These are phyloP conservation scores for Salix suchowensis DNA, from an alignment of 345 rosid species.

Conservation along the genomic window DNA sequence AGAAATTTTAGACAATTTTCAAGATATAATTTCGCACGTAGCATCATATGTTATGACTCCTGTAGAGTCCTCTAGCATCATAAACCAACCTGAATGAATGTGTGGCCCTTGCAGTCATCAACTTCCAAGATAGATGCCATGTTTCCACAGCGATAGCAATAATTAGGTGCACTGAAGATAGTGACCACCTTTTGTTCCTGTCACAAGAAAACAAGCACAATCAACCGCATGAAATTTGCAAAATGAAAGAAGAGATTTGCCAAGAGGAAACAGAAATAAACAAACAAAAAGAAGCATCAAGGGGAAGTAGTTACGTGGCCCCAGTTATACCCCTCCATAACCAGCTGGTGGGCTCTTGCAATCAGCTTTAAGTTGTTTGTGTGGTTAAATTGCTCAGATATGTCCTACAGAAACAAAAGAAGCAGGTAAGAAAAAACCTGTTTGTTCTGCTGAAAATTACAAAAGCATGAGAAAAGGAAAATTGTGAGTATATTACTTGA, in stretches of 20 bases:
- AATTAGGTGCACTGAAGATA: slow-evolving; percentile 93
- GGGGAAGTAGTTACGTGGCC: slow-evolving; percentile 63
- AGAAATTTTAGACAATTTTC: background rate
- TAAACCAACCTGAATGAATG: slow-evolving; percentile 78
- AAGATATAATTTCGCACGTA: background rate
- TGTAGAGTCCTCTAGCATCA: background rate
- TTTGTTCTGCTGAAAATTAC: background rate
- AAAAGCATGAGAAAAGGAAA: background rate
- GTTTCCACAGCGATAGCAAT: slow-evolving; percentile 97
- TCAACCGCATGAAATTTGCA: background rate
- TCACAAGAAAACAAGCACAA: slow-evolving; percentile 5
- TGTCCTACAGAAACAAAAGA: slow-evolving; percentile 50
- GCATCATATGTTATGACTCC: background rate
- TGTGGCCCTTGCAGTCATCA: slow-evolving; percentile 89
- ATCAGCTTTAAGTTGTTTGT: slow-evolving; percentile 83
- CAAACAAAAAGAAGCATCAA: background rate
- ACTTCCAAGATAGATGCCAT: slow-evolving; percentile 95
- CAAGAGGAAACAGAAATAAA: background rate
- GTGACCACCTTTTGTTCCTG: slow-evolving; percentile 98
- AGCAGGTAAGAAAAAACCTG: background rate
- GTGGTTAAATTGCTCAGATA: slow-evolving; percentile 94
- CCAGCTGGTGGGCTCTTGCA: slow-evolving; percentile 93
- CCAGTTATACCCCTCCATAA: slow-evolving; percentile 98
- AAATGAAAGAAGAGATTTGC: background rate
- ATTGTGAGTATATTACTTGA: slow-evolving; percentile 44